Base-by-base conservation (phyloP, 1,284 basidiomycete species). In the Cryptococcus floricola region DNA sequence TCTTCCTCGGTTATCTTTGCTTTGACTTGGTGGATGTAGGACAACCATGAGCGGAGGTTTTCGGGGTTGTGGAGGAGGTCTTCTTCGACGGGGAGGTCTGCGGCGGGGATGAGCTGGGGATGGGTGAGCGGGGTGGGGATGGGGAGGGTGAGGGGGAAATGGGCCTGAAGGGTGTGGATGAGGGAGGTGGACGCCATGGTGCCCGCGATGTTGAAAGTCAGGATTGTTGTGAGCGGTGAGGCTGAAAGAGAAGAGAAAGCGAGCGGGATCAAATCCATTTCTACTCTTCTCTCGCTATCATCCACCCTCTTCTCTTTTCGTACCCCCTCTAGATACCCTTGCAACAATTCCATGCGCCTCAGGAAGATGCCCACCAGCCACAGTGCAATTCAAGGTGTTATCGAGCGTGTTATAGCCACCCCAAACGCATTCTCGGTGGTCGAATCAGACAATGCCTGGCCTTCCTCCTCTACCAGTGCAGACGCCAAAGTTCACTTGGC, bases 1-100 rank as follows among this genome's bases (percentile, higher is more conserved):
- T 19, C 81, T 73, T 73, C 85, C 86, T 67, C 85, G 78, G 64
- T 82, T 77, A 52, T 83, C 69, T 64, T 77, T 56, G 93, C 88
- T 67, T 85, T 84, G 50, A 91, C 83, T 51, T 85, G 81, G 58
- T 85, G 82, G 67, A 98, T 89, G 66, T 94, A 89, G 1, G 86
- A 81, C 82, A 89, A 87, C 96, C 96, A 98, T 64, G 88, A 85
- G 34, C 90, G 85, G 73, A 94, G 89, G 56, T 94, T 96, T 57
- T 84, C 83, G 3, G 91, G 89, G 76, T 98, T 97, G 60, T 91
- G 85, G 37, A 94, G 80, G n/a, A 98, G 83, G 77, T 98, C 95
- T 77, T 98, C 93, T 79, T 98, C 96, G 44, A 91, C 85, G 59
- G 87, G 82, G 38, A 97, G 75, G 76, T 98, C 93, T 50, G 84